These are phyloP conservation scores for Eucalyptus tenuipes DNA, from an alignment of 345 rosid genomes.

Conservation along the genomic window DNA sequence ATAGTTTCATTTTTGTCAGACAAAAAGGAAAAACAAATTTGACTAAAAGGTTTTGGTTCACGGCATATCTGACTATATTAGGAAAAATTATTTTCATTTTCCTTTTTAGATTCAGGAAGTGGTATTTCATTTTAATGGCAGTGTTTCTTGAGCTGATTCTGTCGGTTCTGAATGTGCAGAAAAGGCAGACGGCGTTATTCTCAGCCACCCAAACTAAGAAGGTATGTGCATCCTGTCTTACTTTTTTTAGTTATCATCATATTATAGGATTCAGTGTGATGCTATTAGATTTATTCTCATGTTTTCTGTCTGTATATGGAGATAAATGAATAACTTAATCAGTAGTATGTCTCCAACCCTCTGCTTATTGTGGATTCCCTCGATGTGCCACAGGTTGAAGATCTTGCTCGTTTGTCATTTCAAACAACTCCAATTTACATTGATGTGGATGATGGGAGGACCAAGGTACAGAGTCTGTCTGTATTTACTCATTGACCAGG, in stretches of 20 bases:
- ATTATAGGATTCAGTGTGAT: neutral
- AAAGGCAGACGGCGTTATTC: slow-evolving; percentile 92
- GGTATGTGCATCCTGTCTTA: slow-evolving; percentile 22
- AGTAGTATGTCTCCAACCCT: neutral
- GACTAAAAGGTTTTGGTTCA: neutral
- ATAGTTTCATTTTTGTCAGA: neutral
- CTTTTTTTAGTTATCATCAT: neutral
- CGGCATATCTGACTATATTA: neutral
- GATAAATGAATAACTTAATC: neutral
- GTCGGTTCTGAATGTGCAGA: slow-evolving; percentile 30
- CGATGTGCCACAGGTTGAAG: slow-evolving; percentile 56
- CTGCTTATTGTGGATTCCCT: neutral
- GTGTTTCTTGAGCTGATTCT: slow-evolving; percentile 6
- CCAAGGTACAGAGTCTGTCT: slow-evolving; percentile 40
- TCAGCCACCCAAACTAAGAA: slow-evolving; percentile 95
- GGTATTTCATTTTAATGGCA: neutral
- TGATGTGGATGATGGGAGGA: slow-evolving; percentile 93
- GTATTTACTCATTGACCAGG: neutral
- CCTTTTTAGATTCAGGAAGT: neutral
- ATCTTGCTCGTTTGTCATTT: slow-evolving; percentile 89
- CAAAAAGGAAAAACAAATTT: neutral
- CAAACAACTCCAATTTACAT: slow-evolving; percentile 73
- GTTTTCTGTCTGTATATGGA: neutral
- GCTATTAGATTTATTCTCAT: neutral
- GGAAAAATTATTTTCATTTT: neutral